Conservation (phyloP, 495 filamentous ascomycete genomes). For the Hypoxylon subgilvum region DNA sequence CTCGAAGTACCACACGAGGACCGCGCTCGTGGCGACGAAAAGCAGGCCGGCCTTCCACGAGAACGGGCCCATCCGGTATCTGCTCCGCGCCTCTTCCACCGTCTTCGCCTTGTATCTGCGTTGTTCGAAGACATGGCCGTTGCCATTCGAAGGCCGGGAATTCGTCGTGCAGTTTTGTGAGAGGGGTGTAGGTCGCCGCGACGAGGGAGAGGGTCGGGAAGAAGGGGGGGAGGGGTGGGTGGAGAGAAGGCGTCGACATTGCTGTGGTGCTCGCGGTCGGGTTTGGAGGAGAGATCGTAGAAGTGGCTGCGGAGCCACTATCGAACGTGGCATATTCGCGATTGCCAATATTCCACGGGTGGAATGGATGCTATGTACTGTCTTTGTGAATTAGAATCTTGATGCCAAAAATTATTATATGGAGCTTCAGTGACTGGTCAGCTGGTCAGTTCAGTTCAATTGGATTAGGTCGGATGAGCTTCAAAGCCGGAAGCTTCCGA, state of each 20-base stretch:
- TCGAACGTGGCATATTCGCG: conserved; percentile 35
- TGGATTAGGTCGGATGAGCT: too few relatives aligned
- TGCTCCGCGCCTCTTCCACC: conserved; percentile 60
- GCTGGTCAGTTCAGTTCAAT: too few relatives aligned
- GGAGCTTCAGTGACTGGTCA: conserved; percentile 25
- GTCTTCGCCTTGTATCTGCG: conserved; percentile 54
- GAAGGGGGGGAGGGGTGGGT: conserved; percentile 26
- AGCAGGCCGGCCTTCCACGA: conserved; percentile 86
- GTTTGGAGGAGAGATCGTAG: conserved; percentile 26
- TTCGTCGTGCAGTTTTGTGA: conserved; percentile 3
- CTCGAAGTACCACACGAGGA: conserved; percentile 87
- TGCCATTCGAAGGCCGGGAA: conserved; percentile 1
- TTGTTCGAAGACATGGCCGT: conserved; percentile 22
- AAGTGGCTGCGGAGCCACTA: conserved; percentile 24
- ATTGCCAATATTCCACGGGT: background rate
- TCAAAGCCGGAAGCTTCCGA: conserved; percentile 11
- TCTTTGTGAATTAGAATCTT: background rate
- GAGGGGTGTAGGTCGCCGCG: conserved; percentile 15
- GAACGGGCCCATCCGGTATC: conserved; percentile 72
- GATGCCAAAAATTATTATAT: conserved; percentile 16
- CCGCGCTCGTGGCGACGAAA: conserved; percentile 78
- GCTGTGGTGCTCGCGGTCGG: conserved; percentile 20
- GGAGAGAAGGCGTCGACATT: conserved; percentile 35
- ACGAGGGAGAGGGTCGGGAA: conserved; percentile 12
- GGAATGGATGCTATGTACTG: too few relatives aligned